Evolutionary conservation across 2,329 filamentous ascomycete genomes (phyloP).

Genomic region (Graphiopsis chlorocephala): DNA sequence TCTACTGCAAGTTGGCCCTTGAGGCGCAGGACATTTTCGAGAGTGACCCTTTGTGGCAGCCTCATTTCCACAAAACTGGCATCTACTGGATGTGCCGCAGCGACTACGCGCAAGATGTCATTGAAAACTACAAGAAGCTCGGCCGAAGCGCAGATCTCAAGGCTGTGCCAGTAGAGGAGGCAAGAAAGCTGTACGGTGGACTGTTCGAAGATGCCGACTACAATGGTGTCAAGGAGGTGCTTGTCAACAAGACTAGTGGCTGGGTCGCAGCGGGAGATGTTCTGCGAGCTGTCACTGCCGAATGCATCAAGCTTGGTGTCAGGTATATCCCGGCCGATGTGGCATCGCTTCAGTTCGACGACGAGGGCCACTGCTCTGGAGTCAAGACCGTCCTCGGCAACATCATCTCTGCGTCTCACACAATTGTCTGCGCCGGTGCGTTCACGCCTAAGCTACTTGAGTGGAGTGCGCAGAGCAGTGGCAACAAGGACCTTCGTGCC

Average conservation of each 20-base stretch:
- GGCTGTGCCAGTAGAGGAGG: conserved; percentile 51
- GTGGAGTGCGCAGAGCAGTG: conserved; percentile 48
- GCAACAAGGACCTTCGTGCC: conserved; percentile 49
- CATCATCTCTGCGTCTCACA: conserved; percentile 35
- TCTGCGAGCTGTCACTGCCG: conserved; percentile 54
- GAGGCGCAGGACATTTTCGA: conserved; percentile 65
- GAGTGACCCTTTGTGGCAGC: conserved; percentile 55
- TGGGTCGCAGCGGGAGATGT: conserved; percentile 63
- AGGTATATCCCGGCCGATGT: conserved; percentile 58
- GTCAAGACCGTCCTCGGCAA: conserved; percentile 40
- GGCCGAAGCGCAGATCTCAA: conserved; percentile 47
- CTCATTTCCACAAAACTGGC: conserved; percentile 52
- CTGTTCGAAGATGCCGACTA: conserved; percentile 62
- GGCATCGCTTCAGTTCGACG: conserved; percentile 48
- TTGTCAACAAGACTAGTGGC: conserved; percentile 60
- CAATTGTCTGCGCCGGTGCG: conserved; percentile 43
- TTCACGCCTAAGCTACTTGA: conserved; percentile 46
- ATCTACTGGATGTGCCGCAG: conserved; percentile 49
- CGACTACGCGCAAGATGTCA: conserved; percentile 49
- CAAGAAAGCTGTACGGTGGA: conserved; percentile 55
- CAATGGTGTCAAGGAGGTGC: conserved; percentile 56
- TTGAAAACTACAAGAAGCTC: conserved; percentile 51
- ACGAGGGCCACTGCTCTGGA: conserved; percentile 44
- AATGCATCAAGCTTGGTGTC: conserved; percentile 55
- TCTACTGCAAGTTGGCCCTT: conserved; percentile 63